Base-by-base conservation (phyloP, 2,329 filamentous ascomycete species). In the Fusarium sp. region DNA sequence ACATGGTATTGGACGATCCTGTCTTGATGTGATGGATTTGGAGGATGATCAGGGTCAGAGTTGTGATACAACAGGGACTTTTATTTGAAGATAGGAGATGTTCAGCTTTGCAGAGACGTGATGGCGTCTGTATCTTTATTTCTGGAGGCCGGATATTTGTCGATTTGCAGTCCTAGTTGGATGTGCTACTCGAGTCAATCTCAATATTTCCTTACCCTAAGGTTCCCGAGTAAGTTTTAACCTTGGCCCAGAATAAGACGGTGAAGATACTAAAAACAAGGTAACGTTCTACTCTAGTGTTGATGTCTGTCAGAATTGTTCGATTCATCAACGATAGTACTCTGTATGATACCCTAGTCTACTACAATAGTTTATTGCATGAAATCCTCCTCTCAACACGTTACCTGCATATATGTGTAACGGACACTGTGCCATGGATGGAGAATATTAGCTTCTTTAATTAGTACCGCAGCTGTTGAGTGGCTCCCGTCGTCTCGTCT, bases 401-500 rank as follows among this genome's bases (percentile, higher is more conserved):
- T 38, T 56, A 47, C 32, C 15, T 46, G 20, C 45, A 22, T 66
- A 50, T 59, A 55, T 56, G 40, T 49, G 27, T 52, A 64, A 67
- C 59, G 53, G 59, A 58, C 65, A 74, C 66, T 75, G 70, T 73
- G 57, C 61, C 46, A 67, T 51, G 54, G 62, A 60, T 50, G 54
- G 38, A 34, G 57, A 68, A 59, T 55, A 64, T 71, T 70, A 68
- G 72, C 64, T 60, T 57, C 46, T 49, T 43, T 45, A 30, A 40
- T 55, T 61, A 45, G 42, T 55, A 40, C 24, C 34, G n/a, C 34
- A 55, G 34, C 49, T 55, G 43, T 43, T 44, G 45, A 54, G 30
- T 58, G 62, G 62, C 52, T 65, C 60, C 52, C 27, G 40, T 51
- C 40, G 45, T 46, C 51, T 45, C 32, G 59, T 43, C 61, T 63